Conservation (phyloP, 495 filamentous ascomycete species). For the Lepidopterella palustris region DNA sequence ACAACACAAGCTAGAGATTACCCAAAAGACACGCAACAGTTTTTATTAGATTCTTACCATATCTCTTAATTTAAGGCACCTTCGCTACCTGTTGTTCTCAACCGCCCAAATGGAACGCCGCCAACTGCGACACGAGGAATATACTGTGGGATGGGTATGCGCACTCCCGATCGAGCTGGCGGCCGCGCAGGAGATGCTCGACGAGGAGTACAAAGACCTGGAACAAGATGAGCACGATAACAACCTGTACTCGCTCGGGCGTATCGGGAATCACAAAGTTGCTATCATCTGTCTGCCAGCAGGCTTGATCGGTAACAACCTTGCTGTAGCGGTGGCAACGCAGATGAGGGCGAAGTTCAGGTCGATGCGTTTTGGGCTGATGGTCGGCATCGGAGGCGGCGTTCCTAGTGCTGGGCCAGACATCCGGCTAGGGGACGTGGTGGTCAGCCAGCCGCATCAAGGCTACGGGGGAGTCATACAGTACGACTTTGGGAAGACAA, state of each 20-base stretch:
- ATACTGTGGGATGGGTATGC: constrained; percentile 48
- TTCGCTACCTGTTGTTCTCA: no score
- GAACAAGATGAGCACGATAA: neutral
- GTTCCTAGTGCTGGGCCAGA: constrained; percentile 28
- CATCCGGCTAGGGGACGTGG: constrained; percentile 27
- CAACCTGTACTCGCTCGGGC: constrained; percentile 37
- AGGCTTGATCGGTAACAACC: constrained; percentile 29
- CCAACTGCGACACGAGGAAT: constrained; percentile 38
- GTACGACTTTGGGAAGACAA: neutral
- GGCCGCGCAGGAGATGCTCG: constrained; percentile 43
- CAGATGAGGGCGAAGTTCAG: constrained; percentile 36
- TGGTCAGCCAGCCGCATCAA: constrained; percentile 27
- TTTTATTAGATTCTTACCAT: no score
- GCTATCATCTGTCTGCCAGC: constrained; percentile 43
- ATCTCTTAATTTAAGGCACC: no score
- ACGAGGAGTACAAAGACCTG: constrained; percentile 39
- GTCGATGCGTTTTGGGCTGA: constrained; percentile 35
- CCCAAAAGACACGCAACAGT: no score
- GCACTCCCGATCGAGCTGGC: constrained; percentile 40
- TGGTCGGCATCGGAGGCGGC: constrained; percentile 45
- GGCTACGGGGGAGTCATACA: constrained; percentile 29
- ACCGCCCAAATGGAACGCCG: no score
- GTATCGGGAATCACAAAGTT: constrained; percentile 39
- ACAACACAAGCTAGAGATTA: no score
- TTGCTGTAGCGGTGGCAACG: constrained; percentile 32